Conservation (phyloP, 768 basidiomycete species). For the Collybiopsis luxurians region DNA sequence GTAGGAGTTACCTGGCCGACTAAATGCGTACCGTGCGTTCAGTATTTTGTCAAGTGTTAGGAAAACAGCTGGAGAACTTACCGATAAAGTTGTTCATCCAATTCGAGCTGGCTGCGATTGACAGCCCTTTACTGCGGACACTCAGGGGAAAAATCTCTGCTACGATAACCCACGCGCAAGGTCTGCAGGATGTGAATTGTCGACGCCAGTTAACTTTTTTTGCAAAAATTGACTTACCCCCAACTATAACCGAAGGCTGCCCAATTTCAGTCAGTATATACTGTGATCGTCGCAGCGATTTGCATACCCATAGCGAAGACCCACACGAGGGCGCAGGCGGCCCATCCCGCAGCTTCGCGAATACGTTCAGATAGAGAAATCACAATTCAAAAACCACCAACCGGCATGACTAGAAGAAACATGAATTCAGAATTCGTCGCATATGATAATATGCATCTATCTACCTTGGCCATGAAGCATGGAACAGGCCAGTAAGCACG, state of each 20-base stretch:
- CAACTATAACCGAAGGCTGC: constrained; percentile 71
- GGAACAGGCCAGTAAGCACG: constrained; percentile 57
- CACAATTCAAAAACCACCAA: constrained; percentile 10
- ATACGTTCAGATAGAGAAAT: neutral
- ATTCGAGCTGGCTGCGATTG: constrained; percentile 72
- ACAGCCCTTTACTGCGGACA: constrained; percentile 72
- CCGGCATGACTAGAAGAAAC: constrained; percentile 26
- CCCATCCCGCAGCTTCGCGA: constrained; percentile 64
- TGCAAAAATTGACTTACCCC: constrained; percentile 36
- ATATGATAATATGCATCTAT: constrained; percentile 16
- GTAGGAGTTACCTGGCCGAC: constrained; percentile 70
- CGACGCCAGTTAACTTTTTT: neutral
- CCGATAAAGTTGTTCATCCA: constrained; percentile 81
- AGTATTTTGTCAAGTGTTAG: neutral
- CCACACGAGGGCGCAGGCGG: constrained; percentile 69
- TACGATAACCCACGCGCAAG: constrained; percentile 75
- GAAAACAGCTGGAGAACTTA: constrained; percentile 21
- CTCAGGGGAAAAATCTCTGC: constrained; percentile 74
- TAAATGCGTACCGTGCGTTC: constrained; percentile 19
- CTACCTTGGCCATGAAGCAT: constrained; percentile 50
- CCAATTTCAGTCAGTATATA: neutral
- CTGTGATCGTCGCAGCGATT: neutral
- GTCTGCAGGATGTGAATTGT: constrained; percentile 17
- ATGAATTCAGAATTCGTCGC: constrained; percentile 3
- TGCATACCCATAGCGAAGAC: constrained; percentile 62